Base-by-base conservation (phyloP, 177 flowering plant species). In the Tripterygium wilfordii region DNA sequence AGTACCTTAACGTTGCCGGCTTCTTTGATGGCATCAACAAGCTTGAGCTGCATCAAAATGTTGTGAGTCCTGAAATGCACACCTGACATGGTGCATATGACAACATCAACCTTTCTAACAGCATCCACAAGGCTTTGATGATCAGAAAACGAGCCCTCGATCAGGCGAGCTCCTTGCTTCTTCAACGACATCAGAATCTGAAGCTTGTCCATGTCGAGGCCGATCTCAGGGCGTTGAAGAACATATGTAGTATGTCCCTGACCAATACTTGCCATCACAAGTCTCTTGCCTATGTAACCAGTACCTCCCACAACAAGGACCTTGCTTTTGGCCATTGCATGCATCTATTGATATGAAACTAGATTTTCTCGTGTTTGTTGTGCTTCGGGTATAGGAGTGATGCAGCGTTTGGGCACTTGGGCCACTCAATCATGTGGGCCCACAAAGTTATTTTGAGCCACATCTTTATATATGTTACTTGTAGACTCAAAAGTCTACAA, bases 281-380 rank as follows among this genome's bases (percentile, higher is more conserved):
- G 39, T 38, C 78, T 73, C 68, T 47, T 54, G 1, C 78, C 78
- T 1, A 73, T 49, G 38, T 69, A 73, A 19, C 78, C 78, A 0
- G 75, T 73, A 0, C 67, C 78, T 10, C 78, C 78, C 0, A 70
- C 72, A 4, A 73, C 60, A 20, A 73, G 69, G 42, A 73, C 67
- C 56, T 60, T 69, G 55, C 72, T 66, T 61, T 60, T 64, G 14
- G 0, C 50, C 62, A 57, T 52, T 3, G 8, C 16, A n/a, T n/a
- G n/a, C n/a, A n/a, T n/a, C n/a, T n/a, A n/a, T n/a, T n/a, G n/a
- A n/a, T n/a, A n/a, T n/a, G n/a, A n/a, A n/a, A n/a, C n/a, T n/a
- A n/a, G n/a, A n/a, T n/a, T n/a, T n/a, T n/a, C n/a, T n/a, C n/a
- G n/a, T n/a, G n/a, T n/a, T n/a, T n/a, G n/a, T n/a, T n/a, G n/a